Evolutionary conservation across 148 eudicot species (phyloP).

Genomic region (Vaccinium vitisidaea): DNA sequence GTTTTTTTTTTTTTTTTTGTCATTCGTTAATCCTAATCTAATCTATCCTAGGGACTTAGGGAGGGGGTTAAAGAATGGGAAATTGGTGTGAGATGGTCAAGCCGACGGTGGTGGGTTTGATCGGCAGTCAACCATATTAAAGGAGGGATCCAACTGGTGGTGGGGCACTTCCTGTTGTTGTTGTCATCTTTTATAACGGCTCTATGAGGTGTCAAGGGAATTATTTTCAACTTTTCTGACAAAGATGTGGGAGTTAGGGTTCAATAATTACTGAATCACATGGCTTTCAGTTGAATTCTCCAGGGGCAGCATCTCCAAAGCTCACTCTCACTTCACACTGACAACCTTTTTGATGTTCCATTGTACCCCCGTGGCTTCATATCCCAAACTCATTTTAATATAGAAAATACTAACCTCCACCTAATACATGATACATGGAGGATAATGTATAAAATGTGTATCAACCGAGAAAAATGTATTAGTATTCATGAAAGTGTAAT

Average conservation of each 20-base stretch:
- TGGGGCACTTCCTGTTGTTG: background rate
- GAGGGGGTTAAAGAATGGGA: too few species aligned
- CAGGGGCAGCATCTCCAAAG: background rate
- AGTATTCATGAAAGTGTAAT: too few species aligned
- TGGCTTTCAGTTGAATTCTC: background rate
- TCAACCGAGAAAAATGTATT: too few species aligned
- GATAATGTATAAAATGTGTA: too few species aligned
- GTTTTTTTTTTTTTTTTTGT: too few species aligned
- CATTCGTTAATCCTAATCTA: too few species aligned
- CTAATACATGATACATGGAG: too few species aligned
- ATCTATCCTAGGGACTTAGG: too few species aligned
- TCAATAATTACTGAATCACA: slow-evolving; percentile 5
- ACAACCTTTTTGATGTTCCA: background rate
- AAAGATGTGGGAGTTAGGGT: background rate
- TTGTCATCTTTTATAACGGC: slow-evolving; percentile 11
- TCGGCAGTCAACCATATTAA: background rate
- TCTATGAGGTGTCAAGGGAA: slow-evolving; percentile 12
- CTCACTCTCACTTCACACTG: background rate
- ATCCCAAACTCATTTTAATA: background rate
- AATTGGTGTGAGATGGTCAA: background rate
- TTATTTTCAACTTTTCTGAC: background rate
- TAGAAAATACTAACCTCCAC: too few species aligned
- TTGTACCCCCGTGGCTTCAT: background rate
- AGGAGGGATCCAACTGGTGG: background rate
- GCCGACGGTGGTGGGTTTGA: background rate